Evolutionary conservation across 2,329 filamentous ascomycete genomes (phyloP).

Genomic region (Xylaria sp.): DNA sequence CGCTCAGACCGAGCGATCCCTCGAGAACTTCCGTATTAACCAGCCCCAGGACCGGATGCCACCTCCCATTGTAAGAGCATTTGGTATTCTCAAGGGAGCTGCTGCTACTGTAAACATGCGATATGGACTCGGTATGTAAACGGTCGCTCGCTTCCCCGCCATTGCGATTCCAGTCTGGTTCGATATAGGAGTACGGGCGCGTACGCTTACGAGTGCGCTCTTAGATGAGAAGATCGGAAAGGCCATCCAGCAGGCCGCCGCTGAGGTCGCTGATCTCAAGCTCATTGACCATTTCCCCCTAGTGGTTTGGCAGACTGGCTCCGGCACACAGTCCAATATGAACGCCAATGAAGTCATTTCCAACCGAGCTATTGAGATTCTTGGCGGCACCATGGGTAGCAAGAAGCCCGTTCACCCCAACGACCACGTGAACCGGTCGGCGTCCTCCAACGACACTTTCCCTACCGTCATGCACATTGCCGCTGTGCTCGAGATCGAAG

Average conservation of each 20-base stretch:
- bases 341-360: constrained; percentile 99
- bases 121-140: constrained; percentile 77
- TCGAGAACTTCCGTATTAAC: constrained; percentile 99
- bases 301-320: constrained; percentile 99
- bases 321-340: constrained; percentile 99
- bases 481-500: constrained; percentile 90
- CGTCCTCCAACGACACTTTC: constrained; percentile 99
- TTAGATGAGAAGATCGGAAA: constrained; percentile 85
- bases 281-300: constrained; percentile 97
- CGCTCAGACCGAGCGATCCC: constrained; percentile 92
- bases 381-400: constrained; percentile 90
- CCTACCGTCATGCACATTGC: constrained; percentile 99
- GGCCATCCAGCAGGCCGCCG: constrained; percentile 92
- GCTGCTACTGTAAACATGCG: constrained; percentile 95
- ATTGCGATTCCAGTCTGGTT: constrained; percentile 15
- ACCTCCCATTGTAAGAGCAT: constrained; percentile 86
- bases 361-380: constrained; percentile 97
- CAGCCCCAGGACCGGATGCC: constrained; percentile 99
- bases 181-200: constrained; percentile 21
- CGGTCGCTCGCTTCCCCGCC: constrained; percentile 21
- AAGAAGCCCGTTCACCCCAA: constrained; percentile 99
- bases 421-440: constrained; percentile 99
- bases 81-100: constrained; percentile 96
- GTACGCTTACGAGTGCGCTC: constrained; percentile 36
- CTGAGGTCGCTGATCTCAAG: constrained; percentile 92